Evolutionary conservation across 768 basidiomycete genomes (phyloP), one percentile per base, ranked within the genome.

Genomic region (Tylopilus vinaceipallidus): DNA sequence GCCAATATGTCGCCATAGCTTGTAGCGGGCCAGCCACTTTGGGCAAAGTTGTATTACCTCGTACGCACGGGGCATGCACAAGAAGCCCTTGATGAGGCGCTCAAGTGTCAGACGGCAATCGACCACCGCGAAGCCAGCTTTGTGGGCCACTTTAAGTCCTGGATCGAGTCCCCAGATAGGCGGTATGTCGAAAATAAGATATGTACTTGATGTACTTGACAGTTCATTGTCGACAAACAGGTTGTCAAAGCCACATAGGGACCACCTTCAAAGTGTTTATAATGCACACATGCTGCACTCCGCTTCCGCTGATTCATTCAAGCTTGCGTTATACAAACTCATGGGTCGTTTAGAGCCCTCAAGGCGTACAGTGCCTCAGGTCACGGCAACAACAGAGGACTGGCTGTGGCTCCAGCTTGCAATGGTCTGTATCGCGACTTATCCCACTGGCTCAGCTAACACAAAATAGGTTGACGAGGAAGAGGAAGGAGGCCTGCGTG

Each of bases 341-440:
- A 88, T 98, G 76, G 95, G 93, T 37, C 89, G 89, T 59, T 79
- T 95, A 45, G 97, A 99, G 58, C 83, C 92, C 2, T 70, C 80
- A 5, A 77, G 89, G 48, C 79, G 93, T 41, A 87, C 82, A 59
- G 84, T 95, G 3, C 79, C 83, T 6, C 81, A 84, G 34, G 92
- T 98, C 5, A 98, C 94, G 0, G 80, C 80, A 10, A 95, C 94
- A 1, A 94, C 91, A 2, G 97, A 98, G 65, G 97, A 99, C 68
- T 99, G 95, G 95, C 74, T 98, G 30, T 99, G 95, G 95, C 86
- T 95, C 75, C 95, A 99, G 71, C 78, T 98, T 13, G 78, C 86
- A 1, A 88, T 98, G 82, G 89, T 84, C 41, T 13, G 32, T 47
- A 30, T 36, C 22, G 6, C 16, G 0, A 14, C 33, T 48, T 24